Conservation (phyloP, 2,329 filamentous ascomycete genomes). For the Sclerotinia spermophila region DNA sequence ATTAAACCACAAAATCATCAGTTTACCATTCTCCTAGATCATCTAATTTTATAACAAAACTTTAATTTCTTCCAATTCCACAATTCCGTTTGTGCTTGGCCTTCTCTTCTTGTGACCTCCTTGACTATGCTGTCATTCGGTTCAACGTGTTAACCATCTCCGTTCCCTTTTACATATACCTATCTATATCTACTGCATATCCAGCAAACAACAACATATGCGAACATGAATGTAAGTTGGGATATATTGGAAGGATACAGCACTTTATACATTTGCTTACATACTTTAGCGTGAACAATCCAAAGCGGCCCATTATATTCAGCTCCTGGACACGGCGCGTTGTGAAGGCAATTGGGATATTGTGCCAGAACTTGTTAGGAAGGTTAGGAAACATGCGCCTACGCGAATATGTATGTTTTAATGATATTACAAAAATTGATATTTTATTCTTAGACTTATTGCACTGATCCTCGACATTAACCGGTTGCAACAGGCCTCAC, state of each 20-base stretch:
- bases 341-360: slow-evolving; percentile 85
- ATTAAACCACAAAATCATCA: background rate
- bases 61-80: background rate
- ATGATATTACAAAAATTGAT: background rate
- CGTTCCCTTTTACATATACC: background rate
- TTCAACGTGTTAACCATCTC: slow-evolving; percentile 11
- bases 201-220: slow-evolving; percentile 13
- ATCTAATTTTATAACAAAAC: background rate
- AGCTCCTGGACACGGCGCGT: slow-evolving; percentile 77
- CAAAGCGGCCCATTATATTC: slow-evolving; percentile 81
- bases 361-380: slow-evolving; percentile 84
- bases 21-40: background rate
- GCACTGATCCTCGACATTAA: slow-evolving; percentile 22
- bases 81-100: slow-evolving; percentile 5
- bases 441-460: background rate
- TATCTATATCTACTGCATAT: background rate
- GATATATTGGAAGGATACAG: background rate
- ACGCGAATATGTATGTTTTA: slow-evolving; percentile 69
- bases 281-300: slow-evolving; percentile 44
- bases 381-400: slow-evolving; percentile 90
- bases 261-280: slow-evolving; percentile 8
- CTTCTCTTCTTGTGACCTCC: slow-evolving; percentile 11
- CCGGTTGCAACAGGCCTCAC: slow-evolving; percentile 54
- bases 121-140: slow-evolving; percentile 19
- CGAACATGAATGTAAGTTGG: slow-evolving; percentile 34